A percentile compares a stretch with the other conserved stretches of the same genome.
phyloP scores from a whole-genome alignment of 441 rosid species.

The Arabidopsis lyrata region DNA sequence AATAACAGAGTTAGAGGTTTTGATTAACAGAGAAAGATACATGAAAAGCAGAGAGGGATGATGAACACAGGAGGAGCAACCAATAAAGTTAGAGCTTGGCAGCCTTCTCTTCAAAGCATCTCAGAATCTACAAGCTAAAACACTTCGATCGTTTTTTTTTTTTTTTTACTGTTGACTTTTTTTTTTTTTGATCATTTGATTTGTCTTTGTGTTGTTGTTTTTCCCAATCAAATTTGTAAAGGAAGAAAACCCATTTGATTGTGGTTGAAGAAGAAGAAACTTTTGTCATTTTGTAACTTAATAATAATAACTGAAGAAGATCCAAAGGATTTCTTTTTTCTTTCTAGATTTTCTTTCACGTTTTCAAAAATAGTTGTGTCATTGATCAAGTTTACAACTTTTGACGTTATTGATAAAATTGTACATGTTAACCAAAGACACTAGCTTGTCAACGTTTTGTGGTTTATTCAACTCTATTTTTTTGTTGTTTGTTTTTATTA shows the following conservation, averaged over 20 bases:
- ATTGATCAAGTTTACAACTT: not conserved
- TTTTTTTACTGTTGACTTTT: not conserved
- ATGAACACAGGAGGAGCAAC: constrained; percentile 25
- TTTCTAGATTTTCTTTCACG: not conserved
- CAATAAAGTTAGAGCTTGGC: constrained; percentile 45
- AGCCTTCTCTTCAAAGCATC: constrained; percentile 49
- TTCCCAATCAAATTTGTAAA: constrained; percentile 48
- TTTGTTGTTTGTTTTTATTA: not conserved
- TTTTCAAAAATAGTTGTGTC: not conserved
- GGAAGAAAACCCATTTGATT: constrained; percentile 39
- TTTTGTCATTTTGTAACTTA: constrained; percentile 16
- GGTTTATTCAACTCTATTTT: no score
- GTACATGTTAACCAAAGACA: not conserved
- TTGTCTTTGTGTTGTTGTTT: constrained; percentile 29
- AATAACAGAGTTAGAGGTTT: not conserved
- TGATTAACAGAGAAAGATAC: constrained; percentile 21
- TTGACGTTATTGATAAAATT: not conserved
- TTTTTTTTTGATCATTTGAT: constrained; percentile 40
- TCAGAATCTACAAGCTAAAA: constrained; percentile 39
- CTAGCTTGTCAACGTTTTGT: not conserved
- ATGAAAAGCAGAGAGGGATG: constrained; percentile 40
- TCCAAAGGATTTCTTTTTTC: constrained; percentile 13
- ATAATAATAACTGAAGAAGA: constrained; percentile 1
- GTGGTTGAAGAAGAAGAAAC: constrained; percentile 22
- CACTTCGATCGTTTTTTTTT: not conserved